phyloP scores from a whole-genome alignment of 2,329 filamentous ascomycete genomes.

The Colletotrichum lentis region DNA sequence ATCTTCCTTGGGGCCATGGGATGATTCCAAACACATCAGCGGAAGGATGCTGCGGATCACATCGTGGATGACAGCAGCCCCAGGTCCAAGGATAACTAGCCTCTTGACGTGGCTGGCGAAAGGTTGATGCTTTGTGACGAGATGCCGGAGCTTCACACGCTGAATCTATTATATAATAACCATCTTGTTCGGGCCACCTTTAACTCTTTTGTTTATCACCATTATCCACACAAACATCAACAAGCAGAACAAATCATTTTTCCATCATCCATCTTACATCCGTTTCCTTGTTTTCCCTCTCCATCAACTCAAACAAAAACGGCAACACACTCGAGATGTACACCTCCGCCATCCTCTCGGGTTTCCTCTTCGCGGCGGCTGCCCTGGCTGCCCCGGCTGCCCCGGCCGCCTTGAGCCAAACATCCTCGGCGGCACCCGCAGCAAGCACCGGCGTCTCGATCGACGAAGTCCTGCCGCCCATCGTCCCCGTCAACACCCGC shows the following conservation, averaged over 20 bases:
- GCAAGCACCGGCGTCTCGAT: slow-evolving; percentile 31
- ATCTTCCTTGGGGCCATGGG: background rate
- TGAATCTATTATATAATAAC: too few relatives aligned
- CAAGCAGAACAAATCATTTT: background rate
- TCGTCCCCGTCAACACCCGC: slow-evolving; percentile 53
- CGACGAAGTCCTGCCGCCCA: slow-evolving; percentile 41
- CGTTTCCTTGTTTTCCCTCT: slow-evolving; percentile 10
- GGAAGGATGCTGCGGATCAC: slow-evolving; percentile 1
- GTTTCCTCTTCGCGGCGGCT: slow-evolving; percentile 34
- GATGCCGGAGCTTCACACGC: too few relatives aligned
- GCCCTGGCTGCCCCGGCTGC: slow-evolving; percentile 38
- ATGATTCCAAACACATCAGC: background rate
- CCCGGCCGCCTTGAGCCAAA: slow-evolving; percentile 15
- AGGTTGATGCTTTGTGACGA: too few relatives aligned
- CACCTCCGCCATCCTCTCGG: slow-evolving; percentile 32
- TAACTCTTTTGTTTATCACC: slow-evolving; percentile 1
- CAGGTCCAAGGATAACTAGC: too few relatives aligned
- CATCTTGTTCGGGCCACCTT: too few relatives aligned
- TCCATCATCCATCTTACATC: background rate
- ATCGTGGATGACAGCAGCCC: background rate
- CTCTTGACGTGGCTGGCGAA: too few relatives aligned
- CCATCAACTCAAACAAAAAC: slow-evolving; percentile 1
- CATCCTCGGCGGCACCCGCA: background rate
- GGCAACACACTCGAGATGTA: slow-evolving; percentile 28
- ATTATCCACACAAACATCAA: background rate